phyloP scores from a whole-genome alignment of 1,284 basidiomycete genomes.

The Cutaneotrichosporon sp. region DNA sequence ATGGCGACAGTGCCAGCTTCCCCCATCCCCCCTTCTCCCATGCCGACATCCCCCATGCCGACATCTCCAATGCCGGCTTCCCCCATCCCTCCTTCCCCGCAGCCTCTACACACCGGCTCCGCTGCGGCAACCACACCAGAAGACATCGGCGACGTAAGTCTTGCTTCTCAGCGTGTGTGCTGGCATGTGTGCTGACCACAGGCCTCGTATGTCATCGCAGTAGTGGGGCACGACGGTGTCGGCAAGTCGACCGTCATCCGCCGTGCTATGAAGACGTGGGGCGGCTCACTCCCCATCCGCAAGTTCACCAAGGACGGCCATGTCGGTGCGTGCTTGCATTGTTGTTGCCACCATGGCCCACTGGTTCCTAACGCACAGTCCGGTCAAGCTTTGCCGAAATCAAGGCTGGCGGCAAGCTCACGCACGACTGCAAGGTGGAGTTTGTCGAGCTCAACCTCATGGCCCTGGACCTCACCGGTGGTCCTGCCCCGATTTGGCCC shows the following conservation, averaged over 20 bases:
- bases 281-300: conserved; percentile 30
- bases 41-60: not conserved
- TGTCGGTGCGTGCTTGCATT: conserved; percentile 18
- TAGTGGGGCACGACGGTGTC: conserved; percentile 44
- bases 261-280: conserved; percentile 46
- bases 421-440: conserved; percentile 38
- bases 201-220: conserved; percentile 43
- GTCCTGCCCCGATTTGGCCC: conserved; percentile 32
- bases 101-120: not conserved
- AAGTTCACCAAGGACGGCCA: conserved; percentile 25
- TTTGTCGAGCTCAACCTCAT: conserved; percentile 48
- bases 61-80: not conserved
- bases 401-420: conserved; percentile 41
- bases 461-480: conserved; percentile 25
- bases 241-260: conserved; percentile 50
- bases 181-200: not conserved
- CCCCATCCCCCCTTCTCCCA: not conserved
- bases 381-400: conserved; percentile 39
- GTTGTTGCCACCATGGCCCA: not conserved
- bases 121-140: not conserved
- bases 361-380: conserved; percentile 30
- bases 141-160: not conserved
- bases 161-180: not conserved
- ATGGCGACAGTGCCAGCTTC: not conserved
- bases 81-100: not conserved